Conservation (phyloP, 495 filamentous ascomycete species). For the Entonaema liquescens region DNA sequence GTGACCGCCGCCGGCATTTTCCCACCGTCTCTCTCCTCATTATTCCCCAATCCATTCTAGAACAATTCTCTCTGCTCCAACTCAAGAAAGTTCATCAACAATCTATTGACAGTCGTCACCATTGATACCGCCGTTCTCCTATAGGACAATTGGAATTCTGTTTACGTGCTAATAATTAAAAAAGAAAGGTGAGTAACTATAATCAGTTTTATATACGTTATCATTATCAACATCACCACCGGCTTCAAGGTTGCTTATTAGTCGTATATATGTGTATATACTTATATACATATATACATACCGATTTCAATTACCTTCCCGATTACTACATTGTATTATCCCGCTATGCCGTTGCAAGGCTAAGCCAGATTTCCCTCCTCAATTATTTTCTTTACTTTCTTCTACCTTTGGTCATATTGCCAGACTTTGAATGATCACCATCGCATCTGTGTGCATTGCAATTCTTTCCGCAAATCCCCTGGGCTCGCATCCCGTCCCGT, state of each 20-base stretch:
- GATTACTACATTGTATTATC: conserved; percentile 28
- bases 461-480: conserved; percentile 1
- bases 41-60: conserved; percentile 18
- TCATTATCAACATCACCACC: not conserved
- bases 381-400: conserved; percentile 3
- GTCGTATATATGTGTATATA: not conserved
- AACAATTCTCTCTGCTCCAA: conserved; percentile 9
- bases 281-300: conserved; percentile 13
- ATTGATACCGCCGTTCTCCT: not conserved
- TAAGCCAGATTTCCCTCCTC: conserved; percentile 7
- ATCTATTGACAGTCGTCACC: not conserved
- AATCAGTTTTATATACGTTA: not conserved
- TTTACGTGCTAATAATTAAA: not conserved
- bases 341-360: conserved; percentile 10
- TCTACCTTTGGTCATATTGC: conserved; percentile 11
- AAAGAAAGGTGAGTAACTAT: not conserved
- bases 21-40: conserved; percentile 9
- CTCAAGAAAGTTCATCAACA: not conserved
- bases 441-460: not conserved
- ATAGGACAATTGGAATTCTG: not conserved
- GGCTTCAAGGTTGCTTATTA: not conserved
- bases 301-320: conserved; percentile 13
- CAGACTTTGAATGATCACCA: not conserved
- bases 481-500: conserved; percentile 31
- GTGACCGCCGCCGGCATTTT: conserved; percentile 19